Evolutionary conservation across 2,329 filamentous ascomycete species (phyloP), one percentile per base, ranked within the genome.

Genomic region (Colletotrichum sansevieriae): DNA sequence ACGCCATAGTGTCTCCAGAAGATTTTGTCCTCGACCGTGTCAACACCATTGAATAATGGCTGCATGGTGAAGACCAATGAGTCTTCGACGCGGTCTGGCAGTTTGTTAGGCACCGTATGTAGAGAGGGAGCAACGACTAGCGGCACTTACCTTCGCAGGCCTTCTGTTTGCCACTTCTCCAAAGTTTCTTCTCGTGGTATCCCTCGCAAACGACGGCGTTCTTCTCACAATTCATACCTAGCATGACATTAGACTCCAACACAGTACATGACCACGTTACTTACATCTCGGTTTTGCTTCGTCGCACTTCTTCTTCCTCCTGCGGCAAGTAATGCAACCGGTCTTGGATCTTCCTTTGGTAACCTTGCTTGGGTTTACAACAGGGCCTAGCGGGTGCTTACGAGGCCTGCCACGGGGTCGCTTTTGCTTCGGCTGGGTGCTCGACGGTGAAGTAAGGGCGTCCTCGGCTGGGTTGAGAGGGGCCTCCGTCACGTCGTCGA

Each of bases 151-250:
- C 87, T 81, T 93, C 90, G 82, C 92, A 90, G 39, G 88, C 86
- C 76, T 86, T 91, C 78, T 95, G 92, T 76, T 89, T 93, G 33
- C 94, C 93, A 75, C 93, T 95, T 78, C 91, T 93, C 94, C 94
- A 97, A 60, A 94, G 87, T 67, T 93, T 91, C 77, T 94, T 94
- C 70, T 93, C 91, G 58, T 93, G 92, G 76, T 97, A 97, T 12
- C 94, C 94, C 80, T 97, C 94, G 76, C 94, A 97, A 12, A 95
- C 89, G 12, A 97, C 93, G 9, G 94, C 93, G 77, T 97, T 97
- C 84, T 97, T 97, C 80, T 96, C 91, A 76, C 94, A 97, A 75
- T 97, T 97, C 79, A 93, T 85, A 74, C 92, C 91, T 94, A 65
- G 65, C 71, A 78, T 33, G 56, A 66, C 55, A 66, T 72, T 63